Conservation (phyloP, 169 alveolate species). For the Cyclospora cayetanensis region DNA sequence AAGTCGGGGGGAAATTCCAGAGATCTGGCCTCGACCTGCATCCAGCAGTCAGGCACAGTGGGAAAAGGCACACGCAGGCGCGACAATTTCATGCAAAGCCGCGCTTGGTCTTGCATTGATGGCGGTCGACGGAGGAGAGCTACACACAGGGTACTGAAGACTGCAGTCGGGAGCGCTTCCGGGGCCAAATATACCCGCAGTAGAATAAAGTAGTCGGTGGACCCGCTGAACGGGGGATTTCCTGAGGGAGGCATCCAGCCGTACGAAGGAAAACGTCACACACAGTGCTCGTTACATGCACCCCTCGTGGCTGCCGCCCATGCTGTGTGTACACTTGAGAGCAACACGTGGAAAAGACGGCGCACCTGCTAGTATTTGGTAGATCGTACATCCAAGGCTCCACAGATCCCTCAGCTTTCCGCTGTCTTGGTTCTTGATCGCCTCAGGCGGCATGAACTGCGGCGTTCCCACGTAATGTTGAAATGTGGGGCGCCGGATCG, state of each 20-base stretch:
- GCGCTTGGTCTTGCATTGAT: slow-evolving; percentile 77
- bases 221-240: slow-evolving; percentile 80
- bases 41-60: too few relatives aligned
- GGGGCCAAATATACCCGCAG: too few relatives aligned
- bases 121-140: slow-evolving; percentile 75
- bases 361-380: slow-evolving; percentile 87
- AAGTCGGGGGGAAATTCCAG: slow-evolving; percentile 67
- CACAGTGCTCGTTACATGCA: too few relatives aligned
- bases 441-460: slow-evolving; percentile 94
- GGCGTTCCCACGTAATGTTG: slow-evolving; percentile 93
- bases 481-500: slow-evolving; percentile 74
- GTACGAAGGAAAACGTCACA: neutral
- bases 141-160: neutral
- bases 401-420: slow-evolving; percentile 90
- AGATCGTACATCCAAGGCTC: slow-evolving; percentile 93
- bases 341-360: too few relatives aligned
- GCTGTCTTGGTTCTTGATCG: slow-evolving; percentile 87
- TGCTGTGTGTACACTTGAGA: neutral
- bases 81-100: slow-evolving; percentile 58
- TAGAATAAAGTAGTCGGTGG: slow-evolving; percentile 82
- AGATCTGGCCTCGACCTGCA: slow-evolving; percentile 71
- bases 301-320: neutral
- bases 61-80: slow-evolving; percentile 17
- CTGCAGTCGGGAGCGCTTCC: too few relatives aligned
- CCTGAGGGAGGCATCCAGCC: neutral